A percentile compares a stretch with the other conserved stretches of the same genome.
Evolutionary conservation across 2,329 filamentous ascomycete species (phyloP).

Genomic region (Claviceps monticola): DNA sequence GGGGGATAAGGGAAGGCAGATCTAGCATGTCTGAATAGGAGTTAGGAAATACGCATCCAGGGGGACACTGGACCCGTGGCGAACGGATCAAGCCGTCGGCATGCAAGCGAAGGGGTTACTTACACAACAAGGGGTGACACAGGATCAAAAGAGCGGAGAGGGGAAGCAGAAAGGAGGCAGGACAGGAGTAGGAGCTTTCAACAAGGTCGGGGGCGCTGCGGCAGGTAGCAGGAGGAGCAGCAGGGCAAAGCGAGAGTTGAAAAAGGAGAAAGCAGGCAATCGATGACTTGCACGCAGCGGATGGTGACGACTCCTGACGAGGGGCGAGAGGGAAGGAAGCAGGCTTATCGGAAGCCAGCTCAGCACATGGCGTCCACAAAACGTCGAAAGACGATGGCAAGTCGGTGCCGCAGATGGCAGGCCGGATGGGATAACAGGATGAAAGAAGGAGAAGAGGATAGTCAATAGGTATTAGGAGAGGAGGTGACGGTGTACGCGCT

Average conservation of each 20-base stretch:
- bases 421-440: too few relatives aligned
- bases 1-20: background rate
- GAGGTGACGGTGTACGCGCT: too few relatives aligned
- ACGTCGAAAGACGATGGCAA: background rate
- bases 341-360: conserved; percentile 3
- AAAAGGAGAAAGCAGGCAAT: background rate
- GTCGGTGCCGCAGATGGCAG: too few relatives aligned
- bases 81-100: background rate
- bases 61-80: background rate
- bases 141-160: background rate
- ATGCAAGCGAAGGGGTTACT: background rate
- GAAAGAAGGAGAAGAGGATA: too few relatives aligned
- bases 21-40: background rate
- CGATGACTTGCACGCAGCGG: background rate
- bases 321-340: background rate
- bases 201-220: background rate
- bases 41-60: background rate
- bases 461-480: too few relatives aligned
- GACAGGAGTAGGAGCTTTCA: background rate
- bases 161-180: background rate
- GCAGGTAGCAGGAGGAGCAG: background rate
- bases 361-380: conserved; percentile 8
- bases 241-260: background rate
- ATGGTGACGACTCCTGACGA: background rate
- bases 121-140: background rate